Evolutionary conservation across 441 rosid genomes (phyloP), one percentile per base, ranked within the genome.

Genomic region (Populus hybrid): DNA sequence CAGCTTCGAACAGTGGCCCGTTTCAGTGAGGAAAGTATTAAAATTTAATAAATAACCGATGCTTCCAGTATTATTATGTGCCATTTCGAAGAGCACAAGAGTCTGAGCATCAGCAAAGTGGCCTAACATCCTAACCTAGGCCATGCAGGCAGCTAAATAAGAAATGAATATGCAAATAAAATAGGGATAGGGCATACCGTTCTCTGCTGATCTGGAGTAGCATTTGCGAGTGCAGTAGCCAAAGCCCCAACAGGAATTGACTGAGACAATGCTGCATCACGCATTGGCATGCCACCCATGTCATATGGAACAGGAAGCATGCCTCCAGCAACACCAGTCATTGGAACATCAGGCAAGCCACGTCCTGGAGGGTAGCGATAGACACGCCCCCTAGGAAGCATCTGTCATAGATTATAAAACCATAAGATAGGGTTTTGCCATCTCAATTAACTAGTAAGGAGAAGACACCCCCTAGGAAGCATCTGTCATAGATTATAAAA

Each of bases 211-310:
- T 91, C 97, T 8, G 94, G 92, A 45, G 86, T 36, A 64, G 97
- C 90, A 84, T 92, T 92, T 64, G 98, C 98, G 72, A 94, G 96
- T 18, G 93, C 91, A 76, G 90, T 79, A 71, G 96, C 92, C 86
- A 94, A 82, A 77, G 98, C 93, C 71, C 89, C 89, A 68, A 90
- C 85, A 0, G 95, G 96, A 79, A 94, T 70, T 40, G 89, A 75
- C 79, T 86, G 97, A 64, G 94, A 76, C 71, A 83, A 68, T 18
- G 83, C 71, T 31, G 84, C 75, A 69, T 86, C 89, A 20, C 88
- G 87, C 69, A 88, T 28, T 3, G 85, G 86, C 86, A 85, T 78
- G n/a, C 83, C 87, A 79, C 81, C 85, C 81, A 87, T 83, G 69
- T 88, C 88, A 77, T 84, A 85, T 33, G 89, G 88, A 83, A 82